Conservation (phyloP, 768 basidiomycete genomes). For the Inosperma sp. region DNA sequence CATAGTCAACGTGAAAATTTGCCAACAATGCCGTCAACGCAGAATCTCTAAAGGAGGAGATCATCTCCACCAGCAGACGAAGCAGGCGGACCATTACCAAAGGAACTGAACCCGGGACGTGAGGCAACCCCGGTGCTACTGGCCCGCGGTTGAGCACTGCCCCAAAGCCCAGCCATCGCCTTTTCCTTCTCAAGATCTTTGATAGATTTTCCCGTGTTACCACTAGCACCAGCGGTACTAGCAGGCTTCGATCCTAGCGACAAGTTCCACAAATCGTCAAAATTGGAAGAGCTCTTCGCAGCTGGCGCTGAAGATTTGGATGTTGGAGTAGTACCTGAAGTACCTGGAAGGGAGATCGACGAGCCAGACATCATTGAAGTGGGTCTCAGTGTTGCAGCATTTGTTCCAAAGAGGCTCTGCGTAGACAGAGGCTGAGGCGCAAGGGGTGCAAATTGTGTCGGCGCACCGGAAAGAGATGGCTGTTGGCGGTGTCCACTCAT, state of each 20-base stretch:
- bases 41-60: conserved; percentile 25
- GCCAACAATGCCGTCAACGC: no score
- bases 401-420: conserved; percentile 30
- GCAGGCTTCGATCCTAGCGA: conserved; percentile 51
- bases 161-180: conserved; percentile 78
- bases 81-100: conserved; percentile 24
- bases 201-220: conserved; percentile 62
- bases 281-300: conserved; percentile 38
- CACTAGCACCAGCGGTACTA: conserved; percentile 34
- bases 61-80: conserved; percentile 26
- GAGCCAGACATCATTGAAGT: conserved; percentile 21
- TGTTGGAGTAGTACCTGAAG: conserved; percentile 36
- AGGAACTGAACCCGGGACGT: conserved; percentile 21
- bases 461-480: conserved; percentile 32
- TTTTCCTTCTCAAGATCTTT: conserved; percentile 89
- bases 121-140: neutral
- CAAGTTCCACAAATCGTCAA: conserved; percentile 88
- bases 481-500: conserved; percentile 34
- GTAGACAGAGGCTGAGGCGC: conserved; percentile 20
- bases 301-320: conserved; percentile 23
- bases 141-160: conserved; percentile 29
- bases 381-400: conserved; percentile 29
- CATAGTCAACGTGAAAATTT: no score
- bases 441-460: conserved; percentile 28
- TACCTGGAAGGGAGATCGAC: conserved; percentile 23